Evolutionary conservation across 352 stramenopile species (phyloP), one percentile per base, ranked within the genome.

Genomic region (Globisporangium barbulae): DNA sequence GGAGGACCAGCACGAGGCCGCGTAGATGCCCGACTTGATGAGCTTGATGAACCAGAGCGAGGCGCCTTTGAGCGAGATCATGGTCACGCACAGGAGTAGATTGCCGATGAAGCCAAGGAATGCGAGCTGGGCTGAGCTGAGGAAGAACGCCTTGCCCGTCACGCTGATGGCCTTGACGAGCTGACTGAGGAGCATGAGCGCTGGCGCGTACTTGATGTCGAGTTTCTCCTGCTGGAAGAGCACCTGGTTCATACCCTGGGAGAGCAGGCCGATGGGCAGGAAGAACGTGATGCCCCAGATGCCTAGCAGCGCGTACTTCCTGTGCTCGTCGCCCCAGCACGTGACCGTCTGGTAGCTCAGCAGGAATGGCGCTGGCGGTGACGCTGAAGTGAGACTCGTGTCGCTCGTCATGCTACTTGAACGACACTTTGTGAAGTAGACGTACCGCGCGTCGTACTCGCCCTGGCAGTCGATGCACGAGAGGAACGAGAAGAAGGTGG

Each of bases 191-290:
- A 89, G 72, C 25, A 81, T 49, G 35, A 86, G 61, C 9, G 85
- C 75, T 0, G 78, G 78, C 4, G 80, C 79, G 30, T 85, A 89
- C 58, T 87, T 85, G 64, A 88, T 79, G 59, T 88, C 80, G 19
- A 88, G 61, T 33, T 72, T 77, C 52, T 88, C 80, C 35, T 79
- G 72, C 44, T 82, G 76, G 44, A 89, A 89, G 44, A 89, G 47
- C 21, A 89, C 80, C 25, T 89, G 77, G 48, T 72, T 86, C 80
- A 89, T 88, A 22, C 79, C 79, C 35, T 84, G 74, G 7, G 75
- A 69, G 28, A 89, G 66, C 35, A 89, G 50, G 2, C 78, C 80
- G 15, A 89, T 81, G 0, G 76, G 80, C 8, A 89, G 41, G 64
- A 87, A 85, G 68, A 86, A 86, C 5, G 76, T 77, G 19, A 84